phyloP scores from a whole-genome alignment of 164 flowering plant species.

The Stephania yunnanensis region DNA sequence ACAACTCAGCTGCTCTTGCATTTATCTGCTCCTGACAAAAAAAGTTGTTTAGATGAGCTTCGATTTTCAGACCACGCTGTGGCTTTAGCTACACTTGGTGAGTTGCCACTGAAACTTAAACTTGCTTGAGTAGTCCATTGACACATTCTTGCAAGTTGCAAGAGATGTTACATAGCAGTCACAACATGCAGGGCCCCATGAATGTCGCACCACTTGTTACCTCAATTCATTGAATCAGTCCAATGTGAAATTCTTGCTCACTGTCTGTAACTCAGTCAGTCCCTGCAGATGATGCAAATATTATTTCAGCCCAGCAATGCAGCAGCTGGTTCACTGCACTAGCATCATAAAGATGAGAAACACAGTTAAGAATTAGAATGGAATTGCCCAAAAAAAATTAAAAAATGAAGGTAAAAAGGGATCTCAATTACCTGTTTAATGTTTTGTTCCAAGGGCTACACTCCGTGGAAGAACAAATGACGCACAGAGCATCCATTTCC shows the following conservation, averaged over 20 bases:
- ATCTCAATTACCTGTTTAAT: constrained; percentile 2
- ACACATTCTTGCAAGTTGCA: background rate
- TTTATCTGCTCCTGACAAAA: background rate
- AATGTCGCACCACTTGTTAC: background rate
- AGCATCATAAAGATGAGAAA: background rate
- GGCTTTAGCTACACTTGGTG: background rate
- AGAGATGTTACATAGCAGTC: background rate
- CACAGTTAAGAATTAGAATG: background rate
- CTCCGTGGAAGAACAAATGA: constrained; percentile 67
- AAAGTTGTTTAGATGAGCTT: background rate
- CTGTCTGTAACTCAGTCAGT: background rate
- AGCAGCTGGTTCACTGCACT: background rate
- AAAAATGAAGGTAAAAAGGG: background rate
- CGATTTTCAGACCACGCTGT: background rate
- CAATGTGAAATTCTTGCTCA: background rate
- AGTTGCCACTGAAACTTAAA: background rate
- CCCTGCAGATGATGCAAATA: background rate
- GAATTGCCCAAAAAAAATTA: background rate
- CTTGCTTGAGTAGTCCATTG: background rate
- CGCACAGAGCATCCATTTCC: constrained; percentile 96
- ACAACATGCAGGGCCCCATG: background rate
- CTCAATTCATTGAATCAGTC: background rate
- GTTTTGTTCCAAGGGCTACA: constrained; percentile 47
- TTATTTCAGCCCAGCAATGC: background rate
- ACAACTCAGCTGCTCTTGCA: background rate